Evolutionary conservation across 768 basidiomycete species (phyloP), one percentile per base, ranked within the genome.

Genomic region (Leucogyrophana mollusca): DNA sequence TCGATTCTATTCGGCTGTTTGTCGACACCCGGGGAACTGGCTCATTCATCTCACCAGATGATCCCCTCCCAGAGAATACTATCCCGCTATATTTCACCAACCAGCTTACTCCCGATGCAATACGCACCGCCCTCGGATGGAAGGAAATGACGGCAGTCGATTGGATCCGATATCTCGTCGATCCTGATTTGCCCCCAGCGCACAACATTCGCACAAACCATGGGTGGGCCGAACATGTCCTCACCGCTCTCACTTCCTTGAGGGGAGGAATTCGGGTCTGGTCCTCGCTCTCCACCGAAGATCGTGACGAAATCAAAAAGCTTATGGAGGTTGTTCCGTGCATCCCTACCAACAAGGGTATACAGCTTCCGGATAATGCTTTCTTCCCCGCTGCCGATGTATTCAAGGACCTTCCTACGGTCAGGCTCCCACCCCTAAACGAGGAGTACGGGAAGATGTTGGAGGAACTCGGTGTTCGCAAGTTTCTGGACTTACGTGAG

Each of bases 371-470:
- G 0, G 59, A 64, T 3, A 80, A 93, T 41, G 70, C 85, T 3
- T 95, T 94, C 67, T 94, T 96, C 58, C 69, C 83, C 9, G 89
- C 81, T 50, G 93, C 85, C n/a, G 80, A 89, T 53, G 71, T 97
- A n/a, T 96, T 97, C 63, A 78, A 78, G 20, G 94, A 95, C 61
- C 70, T 94, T 14, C 83, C 92, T 3, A 79, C 89, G 34, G 80
- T 90, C 8, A 74, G 68, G 0, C 64, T 93, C 20, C 80, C 88
- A 2, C 85, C 82, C 17, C 13, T 30, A 7, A 30, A 30, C 27
- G 27, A 30, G 27, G 27, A 30, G 6, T 30, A 30, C 43, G 83
- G 87, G 62, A 81, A 76, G 54, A 66, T 85, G 8, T 59, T 85
- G 4, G 65, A 76, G 40, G 74, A 75, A 2, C 65, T 96, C 0